These are phyloP conservation scores for Aureobasidium sp. DNA, from an alignment of 2,329 filamentous ascomycete genomes.

Conservation along the genomic window DNA sequence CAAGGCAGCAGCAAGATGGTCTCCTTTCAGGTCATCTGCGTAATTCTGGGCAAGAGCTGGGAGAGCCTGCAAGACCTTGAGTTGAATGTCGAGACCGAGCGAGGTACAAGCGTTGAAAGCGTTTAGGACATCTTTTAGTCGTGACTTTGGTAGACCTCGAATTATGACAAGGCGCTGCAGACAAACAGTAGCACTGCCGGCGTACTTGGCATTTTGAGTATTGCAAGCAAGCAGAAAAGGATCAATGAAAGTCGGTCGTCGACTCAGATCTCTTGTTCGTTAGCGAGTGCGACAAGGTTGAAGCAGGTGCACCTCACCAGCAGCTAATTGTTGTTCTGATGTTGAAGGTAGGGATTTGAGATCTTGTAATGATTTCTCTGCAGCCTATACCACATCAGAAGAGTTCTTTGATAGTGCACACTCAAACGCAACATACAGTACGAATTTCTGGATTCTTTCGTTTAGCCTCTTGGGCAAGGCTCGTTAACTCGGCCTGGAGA, in stretches of 20 bases:
- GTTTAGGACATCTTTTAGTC: constrained; percentile 78
- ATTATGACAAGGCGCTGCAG: constrained; percentile 82
- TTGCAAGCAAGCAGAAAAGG: constrained; percentile 91
- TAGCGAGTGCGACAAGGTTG: constrained; percentile 14
- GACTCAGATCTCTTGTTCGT: constrained; percentile 61
- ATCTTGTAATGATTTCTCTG: constrained; percentile 88
- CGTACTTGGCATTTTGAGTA: constrained; percentile 85
- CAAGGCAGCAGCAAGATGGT: constrained; percentile 70
- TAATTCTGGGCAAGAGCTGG: constrained; percentile 90
- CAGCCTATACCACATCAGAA: constrained; percentile 43
- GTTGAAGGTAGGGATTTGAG: constrained; percentile 66
- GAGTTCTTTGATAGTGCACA: neutral
- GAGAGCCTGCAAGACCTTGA: constrained; percentile 89
- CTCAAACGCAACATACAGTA: constrained; percentile 46
- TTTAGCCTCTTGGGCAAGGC: constrained; percentile 91
- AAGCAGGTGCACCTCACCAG: constrained; percentile 41
- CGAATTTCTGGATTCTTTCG: constrained; percentile 85
- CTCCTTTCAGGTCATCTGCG: constrained; percentile 67
- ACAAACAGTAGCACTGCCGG: constrained; percentile 79
- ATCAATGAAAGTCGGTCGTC: constrained; percentile 75
- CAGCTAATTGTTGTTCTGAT: constrained; percentile 67
- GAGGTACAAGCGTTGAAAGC: constrained; percentile 74
- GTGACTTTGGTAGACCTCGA: constrained; percentile 66
- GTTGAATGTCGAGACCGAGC: constrained; percentile 73
- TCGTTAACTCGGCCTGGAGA: constrained; percentile 77